These are phyloP conservation scores for Fusarium nodosum DNA, from an alignment of 2,329 filamentous ascomycete genomes.

Conservation along the genomic window DNA sequence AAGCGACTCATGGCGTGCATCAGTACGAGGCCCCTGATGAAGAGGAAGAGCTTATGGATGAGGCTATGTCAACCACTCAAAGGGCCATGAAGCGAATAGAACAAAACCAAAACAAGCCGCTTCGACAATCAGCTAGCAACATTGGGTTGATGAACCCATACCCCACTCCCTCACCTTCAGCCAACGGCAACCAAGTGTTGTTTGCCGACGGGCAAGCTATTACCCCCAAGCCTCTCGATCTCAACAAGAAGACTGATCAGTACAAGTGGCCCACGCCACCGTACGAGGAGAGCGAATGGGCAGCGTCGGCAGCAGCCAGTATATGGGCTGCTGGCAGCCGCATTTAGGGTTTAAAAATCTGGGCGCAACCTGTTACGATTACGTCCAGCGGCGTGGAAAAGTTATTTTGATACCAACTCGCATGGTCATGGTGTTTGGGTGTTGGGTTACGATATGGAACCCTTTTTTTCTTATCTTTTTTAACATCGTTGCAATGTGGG, in stretches of 20 bases:
- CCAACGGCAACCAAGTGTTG: slow-evolving; percentile 81
- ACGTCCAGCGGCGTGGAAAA: slow-evolving; percentile 48
- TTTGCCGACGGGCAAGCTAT: slow-evolving; percentile 76
- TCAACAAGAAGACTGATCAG: slow-evolving; percentile 69
- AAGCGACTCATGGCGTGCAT: slow-evolving; percentile 79
- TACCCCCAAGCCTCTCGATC: slow-evolving; percentile 78
- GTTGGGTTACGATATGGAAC: slow-evolving; percentile 46
- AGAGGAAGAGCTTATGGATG: slow-evolving; percentile 94
- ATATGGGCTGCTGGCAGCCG: slow-evolving; percentile 80
- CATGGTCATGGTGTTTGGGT: slow-evolving; percentile 51
- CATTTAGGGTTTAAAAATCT: slow-evolving; percentile 59
- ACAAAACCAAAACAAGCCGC: slow-evolving; percentile 57
- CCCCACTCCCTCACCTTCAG: slow-evolving; percentile 79
- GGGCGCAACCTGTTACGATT: slow-evolving; percentile 38
- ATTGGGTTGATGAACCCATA: slow-evolving; percentile 71
- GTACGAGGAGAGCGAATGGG: slow-evolving; percentile 95
- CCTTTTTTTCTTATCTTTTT: slow-evolving; percentile 35
- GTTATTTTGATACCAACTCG: slow-evolving; percentile 46
- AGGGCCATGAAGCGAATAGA: slow-evolving; percentile 80
- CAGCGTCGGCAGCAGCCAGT: slow-evolving; percentile 82
- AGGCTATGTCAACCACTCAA: slow-evolving; percentile 83
- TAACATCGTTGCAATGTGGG: slow-evolving; percentile 41
- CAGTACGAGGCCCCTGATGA: slow-evolving; percentile 96
- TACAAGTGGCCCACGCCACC: slow-evolving; percentile 95
- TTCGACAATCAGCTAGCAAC: slow-evolving; percentile 76